Evolutionary conservation across 1,284 basidiomycete species (phyloP), one percentile per base, ranked within the genome.

Genomic region (Mixia osmundae): DNA sequence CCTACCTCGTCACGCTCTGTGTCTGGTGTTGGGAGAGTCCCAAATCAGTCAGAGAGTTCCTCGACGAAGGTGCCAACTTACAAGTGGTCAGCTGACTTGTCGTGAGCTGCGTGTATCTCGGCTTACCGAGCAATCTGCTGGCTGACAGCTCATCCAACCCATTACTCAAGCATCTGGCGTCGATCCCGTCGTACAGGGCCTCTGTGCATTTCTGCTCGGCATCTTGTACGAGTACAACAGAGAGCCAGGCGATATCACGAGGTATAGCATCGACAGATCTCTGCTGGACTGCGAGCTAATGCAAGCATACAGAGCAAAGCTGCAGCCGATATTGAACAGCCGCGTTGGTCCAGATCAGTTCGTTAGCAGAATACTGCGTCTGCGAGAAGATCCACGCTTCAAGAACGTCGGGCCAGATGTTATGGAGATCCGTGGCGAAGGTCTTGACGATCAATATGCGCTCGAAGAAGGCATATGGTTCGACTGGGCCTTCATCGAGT

Each of bases 11-110:
- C 26, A 57, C 91, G 31, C 62, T 97, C 15, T 66, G 70, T 12
- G 76, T 80, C 36, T 97, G 89, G 89, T 62, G 94, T n/a, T 94
- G 85, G 83, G 85, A 95, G 48, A 83, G 87, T 45, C 73, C 83
- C 0, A 66, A 65, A 36, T 74, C 76, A 0, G 82, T 94, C 30
- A 66, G 72, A 38, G 85, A 83, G 54, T 87, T 95, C 52, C 60
- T 97, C 40, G 74, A 78, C 36, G 68, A 70, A 50, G 76, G 79
- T 8, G 78, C 83, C 10, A 85, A 85, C 34, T 57, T 97, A 37
- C 77, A 83, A 39, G 71, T 83, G 46, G 83, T 89, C 54, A 52
- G 78, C n/a, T n/a, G n/a, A n/a, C n/a, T n/a, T 68, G 22, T 25
- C n/a, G 14, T 29, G 8, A 12, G 7, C 18, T 12, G 31, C 15